Base-by-base conservation (phyloP, 2,329 filamentous ascomycete genomes). In the Cladophialophora carrionii region DNA sequence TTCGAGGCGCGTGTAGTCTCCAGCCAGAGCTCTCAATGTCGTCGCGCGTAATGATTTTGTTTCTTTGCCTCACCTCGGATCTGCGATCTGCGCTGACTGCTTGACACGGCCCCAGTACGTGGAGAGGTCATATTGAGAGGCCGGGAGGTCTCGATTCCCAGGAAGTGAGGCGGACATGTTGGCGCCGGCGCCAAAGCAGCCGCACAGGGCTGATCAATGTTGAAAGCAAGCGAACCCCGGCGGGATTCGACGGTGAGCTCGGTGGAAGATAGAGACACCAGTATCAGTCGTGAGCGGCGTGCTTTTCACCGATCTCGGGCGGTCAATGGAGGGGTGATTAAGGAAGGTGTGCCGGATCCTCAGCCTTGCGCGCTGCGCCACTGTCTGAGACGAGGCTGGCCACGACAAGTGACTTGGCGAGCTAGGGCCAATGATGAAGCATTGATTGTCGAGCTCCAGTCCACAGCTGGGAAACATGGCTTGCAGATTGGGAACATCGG, bases 21-120 rank as follows among this genome's bases (percentile, higher is more conserved):
- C 57, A 53, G 46, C 29, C 37, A 34, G 31, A 43, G 43, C 10
- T 22, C 37, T 43, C 37, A 26, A 60, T 29, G 57, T 55, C 17
- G 9, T 32, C 56, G 22, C 34, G 57, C 32, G 46, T 54, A 48
- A 37, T 56, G 48, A 7, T 20, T 60, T 48, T 34, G 34, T 64
- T 54, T 59, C 22, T 68, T 29, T 29, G 26, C 56, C 90, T 88
- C 84, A 98, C 94, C 93, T 95, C 72, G 95, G 95, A 83, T 99
- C 95, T 76, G 93, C 90, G 73, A 99, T 88, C 73, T 93, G 88
- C 67, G 91, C 89, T 20, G 92, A 88, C 81, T 99, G 94, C 80
- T 86, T 87, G 74, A 98, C 95, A 65, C 95, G 88, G 70, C 95
- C 95, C 91, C 91, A 95, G 81, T 99, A 99, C 54, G 93, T 97